Percentiles rank a stretch among this genome's conserved stretches.
Conservation (phyloP, 1,139 yeast genomes). For the Barnettozyma hawaiiensis region DNA sequence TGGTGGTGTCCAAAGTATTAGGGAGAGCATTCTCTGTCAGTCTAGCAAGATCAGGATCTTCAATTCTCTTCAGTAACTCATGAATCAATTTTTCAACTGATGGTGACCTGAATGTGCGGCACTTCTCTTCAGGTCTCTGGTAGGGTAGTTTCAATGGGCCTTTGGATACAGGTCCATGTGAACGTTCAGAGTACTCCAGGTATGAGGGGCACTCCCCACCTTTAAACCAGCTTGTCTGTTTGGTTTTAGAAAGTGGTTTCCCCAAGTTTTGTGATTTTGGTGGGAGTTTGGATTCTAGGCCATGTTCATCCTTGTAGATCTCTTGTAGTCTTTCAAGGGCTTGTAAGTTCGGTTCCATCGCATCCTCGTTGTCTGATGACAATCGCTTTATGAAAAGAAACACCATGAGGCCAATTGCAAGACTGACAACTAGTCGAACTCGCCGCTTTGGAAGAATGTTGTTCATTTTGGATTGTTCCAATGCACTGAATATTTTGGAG, state of each 20-base stretch:
- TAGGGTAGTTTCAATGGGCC: slow-evolving; percentile 53
- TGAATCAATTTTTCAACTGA: slow-evolving; percentile 59
- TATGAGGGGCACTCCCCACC: slow-evolving; percentile 26
- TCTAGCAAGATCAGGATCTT: slow-evolving; percentile 63
- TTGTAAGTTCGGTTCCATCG: slow-evolving; percentile 3
- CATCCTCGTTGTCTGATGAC: slow-evolving; percentile 1
- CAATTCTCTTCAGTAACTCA: slow-evolving; percentile 45
- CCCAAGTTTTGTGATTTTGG: neutral
- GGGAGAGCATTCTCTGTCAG: slow-evolving; percentile 81
- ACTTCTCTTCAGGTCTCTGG: slow-evolving; percentile 67
- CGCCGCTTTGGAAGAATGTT: neutral
- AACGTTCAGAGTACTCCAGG: slow-evolving; percentile 27
- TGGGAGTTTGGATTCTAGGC: neutral
- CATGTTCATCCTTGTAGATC: neutral
- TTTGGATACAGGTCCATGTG: slow-evolving; percentile 45
- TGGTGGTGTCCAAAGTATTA: slow-evolving; percentile 83
- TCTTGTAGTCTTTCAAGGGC: slow-evolving; percentile 4
- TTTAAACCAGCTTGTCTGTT: neutral
- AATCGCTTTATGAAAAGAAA: slow-evolving; percentile 1
- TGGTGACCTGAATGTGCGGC: slow-evolving; percentile 65
- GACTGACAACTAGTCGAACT: neutral
- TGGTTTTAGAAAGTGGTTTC: neutral
- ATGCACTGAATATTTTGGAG: neutral
- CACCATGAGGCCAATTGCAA: neutral
- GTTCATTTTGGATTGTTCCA: neutral